These are phyloP conservation scores for Diaporthe eres DNA, from an alignment of 2,329 filamentous ascomycete genomes.

Conservation along the genomic window DNA sequence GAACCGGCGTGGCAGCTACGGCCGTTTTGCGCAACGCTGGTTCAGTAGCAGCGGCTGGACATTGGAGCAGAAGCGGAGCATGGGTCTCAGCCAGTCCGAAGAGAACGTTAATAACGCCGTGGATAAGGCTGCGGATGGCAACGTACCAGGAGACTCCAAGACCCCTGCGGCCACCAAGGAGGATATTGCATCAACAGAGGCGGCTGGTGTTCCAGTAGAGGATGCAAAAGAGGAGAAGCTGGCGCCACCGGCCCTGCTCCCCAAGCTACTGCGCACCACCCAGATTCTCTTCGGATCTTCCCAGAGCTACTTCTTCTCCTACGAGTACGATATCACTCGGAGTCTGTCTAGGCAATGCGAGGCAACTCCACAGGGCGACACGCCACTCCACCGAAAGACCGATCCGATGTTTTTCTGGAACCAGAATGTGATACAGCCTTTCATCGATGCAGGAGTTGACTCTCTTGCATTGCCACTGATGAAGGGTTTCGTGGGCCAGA, in stretches of 20 bases:
- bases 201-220: constrained; percentile 39
- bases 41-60: constrained; percentile 89
- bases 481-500: constrained; percentile 94
- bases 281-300: constrained; percentile 87
- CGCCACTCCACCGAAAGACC: constrained; percentile 79
- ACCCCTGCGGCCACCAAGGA: constrained; percentile 36
- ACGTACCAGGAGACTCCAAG: constrained; percentile 15
- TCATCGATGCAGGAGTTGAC: constrained; percentile 81
- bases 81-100: constrained; percentile 73
- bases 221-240: constrained; percentile 41
- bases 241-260: constrained; percentile 67
- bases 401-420: constrained; percentile 96
- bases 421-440: constrained; percentile 77
- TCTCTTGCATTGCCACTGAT: constrained; percentile 84
- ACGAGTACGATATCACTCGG: constrained; percentile 92
- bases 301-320: constrained; percentile 93
- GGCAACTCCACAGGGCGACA: constrained; percentile 70
- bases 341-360: constrained; percentile 62
- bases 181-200: constrained; percentile 36
- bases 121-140: constrained; percentile 53
- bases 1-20: constrained; percentile 84
- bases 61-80: constrained; percentile 75
- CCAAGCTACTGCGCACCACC: constrained; percentile 86
- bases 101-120: constrained; percentile 51
- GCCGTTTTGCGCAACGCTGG: constrained; percentile 91